Conservation (phyloP, 2,329 filamentous ascomycete genomes). For the Moelleriella libera region DNA sequence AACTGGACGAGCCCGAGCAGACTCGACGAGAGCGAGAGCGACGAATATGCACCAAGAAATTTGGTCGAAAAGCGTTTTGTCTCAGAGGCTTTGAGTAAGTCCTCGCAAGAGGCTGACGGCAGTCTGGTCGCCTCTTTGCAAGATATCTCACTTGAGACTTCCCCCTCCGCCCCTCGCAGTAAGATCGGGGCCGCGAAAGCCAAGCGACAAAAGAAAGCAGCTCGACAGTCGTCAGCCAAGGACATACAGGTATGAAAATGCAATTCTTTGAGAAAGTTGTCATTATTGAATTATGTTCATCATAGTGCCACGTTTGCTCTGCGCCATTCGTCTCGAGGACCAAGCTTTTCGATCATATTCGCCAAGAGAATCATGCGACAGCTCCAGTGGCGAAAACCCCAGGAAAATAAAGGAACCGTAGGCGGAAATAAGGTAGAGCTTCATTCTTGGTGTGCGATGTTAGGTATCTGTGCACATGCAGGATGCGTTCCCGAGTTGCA, state of each 20-base stretch:
- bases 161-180: constrained; percentile 11
- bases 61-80: constrained; percentile 26
- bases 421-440: neutral
- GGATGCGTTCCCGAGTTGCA: too few species aligned
- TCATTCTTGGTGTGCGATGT: neutral
- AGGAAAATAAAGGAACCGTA: constrained; percentile 22
- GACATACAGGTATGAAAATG: constrained; percentile 1
- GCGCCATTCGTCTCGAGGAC: constrained; percentile 45
- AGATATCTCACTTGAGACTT: constrained; percentile 11
- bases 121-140: constrained; percentile 7
- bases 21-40: constrained; percentile 6
- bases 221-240: constrained; percentile 8
- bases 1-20: neutral
- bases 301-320: constrained; percentile 32
- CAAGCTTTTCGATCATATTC: constrained; percentile 61
- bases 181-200: constrained; percentile 37
- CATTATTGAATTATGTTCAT: neutral
- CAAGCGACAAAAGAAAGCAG: constrained; percentile 33
- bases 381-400: constrained; percentile 15
- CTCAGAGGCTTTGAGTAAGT: neutral
- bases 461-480: too few species aligned
- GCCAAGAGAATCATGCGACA: constrained; percentile 50
- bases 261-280: neutral
- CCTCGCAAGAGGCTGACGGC: constrained; percentile 1
- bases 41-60: constrained; percentile 33